Evolutionary conservation across 352 stramenopile species (phyloP), one percentile per base, ranked within the genome.

Genomic region (Pythium biforme): DNA sequence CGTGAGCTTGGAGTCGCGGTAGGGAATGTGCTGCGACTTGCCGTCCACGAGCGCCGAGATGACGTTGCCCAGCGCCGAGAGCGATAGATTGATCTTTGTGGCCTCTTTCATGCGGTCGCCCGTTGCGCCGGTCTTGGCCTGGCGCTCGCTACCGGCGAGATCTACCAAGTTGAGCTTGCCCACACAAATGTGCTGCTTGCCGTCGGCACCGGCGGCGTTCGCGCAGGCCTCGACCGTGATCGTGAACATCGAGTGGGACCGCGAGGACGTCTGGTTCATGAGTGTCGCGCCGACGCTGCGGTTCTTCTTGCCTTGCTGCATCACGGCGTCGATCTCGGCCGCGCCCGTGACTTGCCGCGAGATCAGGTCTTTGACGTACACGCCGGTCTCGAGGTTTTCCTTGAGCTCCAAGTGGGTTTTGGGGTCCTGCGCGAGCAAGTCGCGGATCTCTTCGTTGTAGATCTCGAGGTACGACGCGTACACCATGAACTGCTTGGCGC

Each of bases 1-100:
- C 27, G 97, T 99, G 9, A 99, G 79, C 74, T 99, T 99, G 3
- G 85, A 98, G 72, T 99, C 96, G 51, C 97, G 81, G 72, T 97
- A 98, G 7, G 93, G 93, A 69, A 94, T 90, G 50, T 92, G 83
- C 62, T 91, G 89, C 49, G 77, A 81, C 52, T 95, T 95, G 37
- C 83, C 86, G 59, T 94, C 86, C 27, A 94, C 86, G 4, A 96
- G 79, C 34, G 86, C 87, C 26, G 83, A 92, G 56, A 96, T 96
- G 48, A 96, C 87, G 46, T 94, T 94, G 17, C 87, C 87, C 39
- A 96, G 65, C 1, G 85, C 81, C 9, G 83, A 92, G 8, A 96
- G 66, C 26, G 70, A 78, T 26, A 89, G 62, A 55, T 92, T 91
- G 60, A 90, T 91, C 67, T 92, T 90, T 59, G 87, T 91, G 31